These are phyloP conservation scores for Paxillus rubicundulus DNA, from an alignment of 768 basidiomycete genomes.

Conservation along the genomic window DNA sequence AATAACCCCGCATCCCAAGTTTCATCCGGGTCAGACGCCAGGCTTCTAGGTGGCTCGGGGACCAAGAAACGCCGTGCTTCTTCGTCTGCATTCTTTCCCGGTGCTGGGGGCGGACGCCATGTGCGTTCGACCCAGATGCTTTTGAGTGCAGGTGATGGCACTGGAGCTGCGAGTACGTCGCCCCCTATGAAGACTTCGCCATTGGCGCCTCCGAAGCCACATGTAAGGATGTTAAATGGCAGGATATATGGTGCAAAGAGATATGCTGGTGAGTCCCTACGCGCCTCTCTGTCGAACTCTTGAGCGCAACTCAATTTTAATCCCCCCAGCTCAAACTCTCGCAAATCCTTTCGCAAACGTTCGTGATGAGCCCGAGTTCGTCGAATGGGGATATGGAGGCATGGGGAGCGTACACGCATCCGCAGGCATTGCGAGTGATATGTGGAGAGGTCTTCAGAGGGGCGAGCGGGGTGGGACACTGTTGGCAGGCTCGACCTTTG, in stretches of 20 bases:
- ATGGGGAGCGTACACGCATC: constrained; percentile 58
- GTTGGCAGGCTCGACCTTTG: constrained; percentile 13
- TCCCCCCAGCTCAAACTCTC: constrained; percentile 27
- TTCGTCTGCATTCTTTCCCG: constrained; percentile 20
- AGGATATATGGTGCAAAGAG: constrained; percentile 67
- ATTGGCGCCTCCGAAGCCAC: constrained; percentile 19
- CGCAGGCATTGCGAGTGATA: constrained; percentile 26
- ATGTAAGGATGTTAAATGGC: constrained; percentile 78
- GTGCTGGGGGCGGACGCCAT: constrained; percentile 33
- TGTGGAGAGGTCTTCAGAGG: constrained; percentile 27
- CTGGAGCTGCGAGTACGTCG: not conserved
- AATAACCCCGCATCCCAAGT: not conserved
- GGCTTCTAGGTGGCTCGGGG: not conserved
- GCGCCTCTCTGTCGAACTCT: not conserved
- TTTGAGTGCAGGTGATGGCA: not conserved
- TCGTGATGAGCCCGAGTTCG: constrained; percentile 72
- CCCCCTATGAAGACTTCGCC: constrained; percentile 4
- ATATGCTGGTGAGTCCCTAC: constrained; percentile 20
- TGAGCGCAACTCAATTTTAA: not conserved
- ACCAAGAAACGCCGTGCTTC: constrained; percentile 19
- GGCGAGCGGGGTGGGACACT: constrained; percentile 26
- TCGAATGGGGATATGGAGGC: constrained; percentile 90
- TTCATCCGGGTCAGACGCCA: not conserved
- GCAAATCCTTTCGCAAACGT: constrained; percentile 64
- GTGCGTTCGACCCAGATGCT: constrained; percentile 8